A percentile compares a stretch with the other conserved stretches of the same genome.
These are phyloP conservation scores for Xylariales sp. DNA, from an alignment of 2,329 filamentous ascomycete species.

Conservation along the genomic window DNA sequence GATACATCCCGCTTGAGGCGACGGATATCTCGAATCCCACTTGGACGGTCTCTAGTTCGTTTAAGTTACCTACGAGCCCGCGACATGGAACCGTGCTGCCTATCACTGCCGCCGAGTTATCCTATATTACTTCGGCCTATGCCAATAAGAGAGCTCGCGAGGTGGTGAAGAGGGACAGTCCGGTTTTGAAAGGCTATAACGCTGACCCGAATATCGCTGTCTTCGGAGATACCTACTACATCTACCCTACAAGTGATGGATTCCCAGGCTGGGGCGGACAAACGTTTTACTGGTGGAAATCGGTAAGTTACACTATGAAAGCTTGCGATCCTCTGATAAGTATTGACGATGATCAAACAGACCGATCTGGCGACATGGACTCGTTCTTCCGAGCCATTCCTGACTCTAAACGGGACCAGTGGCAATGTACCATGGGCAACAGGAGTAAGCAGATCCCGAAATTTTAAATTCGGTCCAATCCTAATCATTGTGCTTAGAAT, in stretches of 20 bases:
- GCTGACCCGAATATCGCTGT: slow-evolving; percentile 47
- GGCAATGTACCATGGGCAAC: slow-evolving; percentile 72
- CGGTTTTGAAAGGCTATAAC: slow-evolving; percentile 53
- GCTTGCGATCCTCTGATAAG: not conserved
- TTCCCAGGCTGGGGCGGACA: slow-evolving; percentile 58
- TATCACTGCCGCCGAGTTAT: slow-evolving; percentile 60
- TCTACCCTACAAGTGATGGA: slow-evolving; percentile 61
- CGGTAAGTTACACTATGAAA: slow-evolving; percentile 37
- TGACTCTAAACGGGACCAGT: slow-evolving; percentile 57
- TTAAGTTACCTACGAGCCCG: slow-evolving; percentile 60
- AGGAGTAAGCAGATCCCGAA: slow-evolving; percentile 51
- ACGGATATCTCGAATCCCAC: slow-evolving; percentile 59
- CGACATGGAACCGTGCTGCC: slow-evolving; percentile 66
- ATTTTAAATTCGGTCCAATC: not conserved
- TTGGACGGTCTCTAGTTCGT: slow-evolving; percentile 60
- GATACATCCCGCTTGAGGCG: slow-evolving; percentile 66
- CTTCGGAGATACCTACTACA: slow-evolving; percentile 58
- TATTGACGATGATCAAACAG: slow-evolving; percentile 12
- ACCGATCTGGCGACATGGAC: slow-evolving; percentile 57
- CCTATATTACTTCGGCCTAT: slow-evolving; percentile 46
- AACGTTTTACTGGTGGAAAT: slow-evolving; percentile 62
- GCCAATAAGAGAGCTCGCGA: slow-evolving; percentile 6
- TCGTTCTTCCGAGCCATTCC: slow-evolving; percentile 55
- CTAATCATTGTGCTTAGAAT: slow-evolving; percentile 51
- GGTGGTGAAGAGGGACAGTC: slow-evolving; percentile 44